A percentile compares a stretch with the other conserved stretches of the same genome.
Evolutionary conservation across 345 rosid species (phyloP).

Genomic region (Nephelium lappaceum): DNA sequence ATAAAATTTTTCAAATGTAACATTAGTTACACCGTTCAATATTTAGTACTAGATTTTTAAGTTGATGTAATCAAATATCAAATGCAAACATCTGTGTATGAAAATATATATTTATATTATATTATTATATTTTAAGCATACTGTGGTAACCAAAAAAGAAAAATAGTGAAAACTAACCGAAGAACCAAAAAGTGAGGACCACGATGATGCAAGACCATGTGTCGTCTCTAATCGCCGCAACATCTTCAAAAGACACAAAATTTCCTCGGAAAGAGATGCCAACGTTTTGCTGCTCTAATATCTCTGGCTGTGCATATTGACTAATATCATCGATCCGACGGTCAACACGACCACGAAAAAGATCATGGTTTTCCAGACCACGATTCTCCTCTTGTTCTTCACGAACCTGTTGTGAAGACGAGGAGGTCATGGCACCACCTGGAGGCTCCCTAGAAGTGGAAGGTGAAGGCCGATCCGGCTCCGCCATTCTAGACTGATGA

Average conservation of each 20-base stretch:
- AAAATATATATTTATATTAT: too few relatives aligned
- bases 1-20: too few relatives aligned
- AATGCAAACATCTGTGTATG: background rate
- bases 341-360: slow-evolving; percentile 28
- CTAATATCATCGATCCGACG: slow-evolving; percentile 37
- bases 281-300: slow-evolving; percentile 48
- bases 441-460: slow-evolving; percentile 33
- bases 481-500: slow-evolving; percentile 50
- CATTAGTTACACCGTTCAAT: too few relatives aligned
- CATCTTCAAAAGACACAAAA: slow-evolving; percentile 34
- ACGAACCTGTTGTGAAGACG: slow-evolving; percentile 35
- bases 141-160: background rate
- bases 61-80: too few relatives aligned
- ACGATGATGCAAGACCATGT: slow-evolving; percentile 90
- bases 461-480: slow-evolving; percentile 43
- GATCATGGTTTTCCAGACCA: slow-evolving; percentile 24
- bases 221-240: slow-evolving; percentile 54
- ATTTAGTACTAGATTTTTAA: too few relatives aligned
- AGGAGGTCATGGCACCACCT: slow-evolving; percentile 11
- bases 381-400: slow-evolving; percentile 49
- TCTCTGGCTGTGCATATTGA: slow-evolving; percentile 33
- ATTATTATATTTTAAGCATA: background rate
- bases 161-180: slow-evolving; percentile 53
- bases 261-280: slow-evolving; percentile 42
- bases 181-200: slow-evolving; percentile 84